These are phyloP conservation scores for Pyropia haitanensis DNA, from an alignment of 23 red algal genomes.

Conservation along the genomic window DNA sequence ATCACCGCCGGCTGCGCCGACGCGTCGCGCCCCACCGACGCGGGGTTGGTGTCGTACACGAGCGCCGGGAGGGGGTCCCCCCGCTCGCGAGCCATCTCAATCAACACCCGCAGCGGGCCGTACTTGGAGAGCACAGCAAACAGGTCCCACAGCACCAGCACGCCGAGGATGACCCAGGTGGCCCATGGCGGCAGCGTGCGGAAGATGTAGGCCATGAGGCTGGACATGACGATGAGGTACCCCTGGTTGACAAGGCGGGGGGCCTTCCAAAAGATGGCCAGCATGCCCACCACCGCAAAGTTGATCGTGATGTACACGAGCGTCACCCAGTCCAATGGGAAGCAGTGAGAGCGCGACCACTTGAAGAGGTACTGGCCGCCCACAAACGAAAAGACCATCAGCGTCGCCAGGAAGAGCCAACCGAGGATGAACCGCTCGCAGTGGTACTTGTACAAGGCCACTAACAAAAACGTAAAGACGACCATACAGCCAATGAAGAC, in stretches of 20 bases:
- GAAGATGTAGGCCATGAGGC: slow-evolving; percentile 69
- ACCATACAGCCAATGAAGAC: slow-evolving; percentile 58
- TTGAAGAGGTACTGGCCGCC: slow-evolving; percentile 68
- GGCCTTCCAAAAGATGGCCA: slow-evolving; percentile 64
- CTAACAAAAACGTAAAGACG: slow-evolving; percentile 55
- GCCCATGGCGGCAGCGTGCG: slow-evolving; percentile 44
- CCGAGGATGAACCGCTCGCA: slow-evolving; percentile 27
- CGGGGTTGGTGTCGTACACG: slow-evolving; percentile 82
- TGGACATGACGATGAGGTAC: slow-evolving; percentile 63
- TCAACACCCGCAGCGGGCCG: slow-evolving; percentile 53
- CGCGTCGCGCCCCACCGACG: slow-evolving; percentile 30
- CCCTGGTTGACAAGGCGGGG: slow-evolving; percentile 57
- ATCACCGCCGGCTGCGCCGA: background rate
- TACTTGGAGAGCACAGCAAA: slow-evolving; percentile 58
- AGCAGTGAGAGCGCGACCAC: slow-evolving; percentile 57
- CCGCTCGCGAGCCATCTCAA: slow-evolving; percentile 48
- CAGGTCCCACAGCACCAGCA: slow-evolving; percentile 74
- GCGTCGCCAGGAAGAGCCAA: slow-evolving; percentile 48
- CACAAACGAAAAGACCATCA: slow-evolving; percentile 47
- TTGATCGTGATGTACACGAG: slow-evolving; percentile 45
- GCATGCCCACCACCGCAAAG: slow-evolving; percentile 57
- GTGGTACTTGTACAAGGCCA: slow-evolving; percentile 54
- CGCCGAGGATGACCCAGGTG: slow-evolving; percentile 52
- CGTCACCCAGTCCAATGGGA: slow-evolving; percentile 68
- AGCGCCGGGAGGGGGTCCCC: slow-evolving; percentile 64